phyloP scores from a whole-genome alignment of 306 rosid genomes.

The Quercus robur region DNA sequence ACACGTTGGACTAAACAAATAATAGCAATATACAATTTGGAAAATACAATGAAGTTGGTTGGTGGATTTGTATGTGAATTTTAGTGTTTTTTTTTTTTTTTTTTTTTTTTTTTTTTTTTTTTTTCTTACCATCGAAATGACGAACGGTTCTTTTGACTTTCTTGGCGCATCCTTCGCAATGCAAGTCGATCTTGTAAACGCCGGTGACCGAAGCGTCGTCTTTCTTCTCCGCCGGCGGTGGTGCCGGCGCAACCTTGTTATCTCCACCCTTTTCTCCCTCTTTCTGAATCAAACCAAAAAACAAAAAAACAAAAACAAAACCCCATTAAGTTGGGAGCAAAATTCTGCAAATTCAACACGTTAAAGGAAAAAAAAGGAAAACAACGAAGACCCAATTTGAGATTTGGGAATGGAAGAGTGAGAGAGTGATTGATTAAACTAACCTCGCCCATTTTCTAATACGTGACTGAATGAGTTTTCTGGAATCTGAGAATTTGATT shows the following conservation, averaged over 20 bases:
- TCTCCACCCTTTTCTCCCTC: constrained; percentile 46
- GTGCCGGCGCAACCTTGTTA: constrained; percentile 37
- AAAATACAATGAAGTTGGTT: background rate
- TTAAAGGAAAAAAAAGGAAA: background rate
- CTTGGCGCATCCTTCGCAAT: constrained; percentile 85
- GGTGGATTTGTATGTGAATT: background rate
- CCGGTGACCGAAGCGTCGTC: constrained; percentile 37
- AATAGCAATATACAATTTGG: too few species aligned
- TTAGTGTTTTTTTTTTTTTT: background rate
- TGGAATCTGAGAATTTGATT: too few species aligned
- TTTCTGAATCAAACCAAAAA: constrained; percentile 28
- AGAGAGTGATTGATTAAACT: constrained; percentile 1
- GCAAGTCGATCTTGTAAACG: constrained; percentile 69
- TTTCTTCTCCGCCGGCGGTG: constrained; percentile 32
- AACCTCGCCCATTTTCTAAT: constrained; percentile 63
- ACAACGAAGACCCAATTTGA: too few species aligned
- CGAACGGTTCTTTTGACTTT: constrained; percentile 58
- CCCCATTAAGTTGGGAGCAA: background rate
- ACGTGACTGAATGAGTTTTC: background rate
- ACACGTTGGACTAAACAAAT: background rate
- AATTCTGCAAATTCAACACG: constrained; percentile 3
- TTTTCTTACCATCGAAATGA: constrained; percentile 44
- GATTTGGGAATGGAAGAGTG: background rate
- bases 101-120: too few species aligned
- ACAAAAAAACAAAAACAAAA: background rate